Evolutionary conservation across 768 basidiomycete genomes (phyloP), one percentile per base, ranked within the genome.

Genomic region (Leccinum disarticulatum): DNA sequence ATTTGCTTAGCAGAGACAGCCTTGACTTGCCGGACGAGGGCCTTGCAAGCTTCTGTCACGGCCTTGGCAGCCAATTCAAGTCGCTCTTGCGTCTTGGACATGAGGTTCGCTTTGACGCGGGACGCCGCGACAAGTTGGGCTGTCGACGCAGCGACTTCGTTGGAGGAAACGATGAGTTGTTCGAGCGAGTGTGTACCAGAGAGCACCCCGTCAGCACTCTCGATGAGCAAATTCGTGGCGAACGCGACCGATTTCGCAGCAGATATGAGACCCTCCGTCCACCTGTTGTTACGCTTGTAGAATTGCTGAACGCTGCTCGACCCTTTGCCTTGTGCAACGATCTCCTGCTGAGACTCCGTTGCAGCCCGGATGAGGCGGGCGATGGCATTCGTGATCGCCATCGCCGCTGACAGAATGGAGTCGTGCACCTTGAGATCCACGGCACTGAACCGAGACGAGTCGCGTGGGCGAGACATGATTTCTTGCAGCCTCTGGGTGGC

Each of bases 271-370:
- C 97, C 97, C 74, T 99, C 97, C 48, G 97, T 99, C 97, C 97
- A 99, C 61, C 97, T 85, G 76, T 98, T 98, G 85, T 99, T 98
- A 61, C 93, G 88, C 80, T 99, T 99, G 84, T 98, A 99, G 83
- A 99, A 99, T 68, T 98, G 96, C 73, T 96, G 93, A 19, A 81
- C 86, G 25, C 95, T 84, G 74, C 87, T 94, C 19, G 95, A 91
- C 8, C 97, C 97, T 73, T 86, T 91, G 59, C 97, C 97, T 76
- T 97, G 89, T 3, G 88, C 87, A 56, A 98, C 97, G 57, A 99
- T 99, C 78, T 99, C 97, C 73, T 98, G 87, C 74, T 99, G 97
- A 54, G 95, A 98, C 38, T 95, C 95, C 1, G 97, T 97, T 22
- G 97, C 97, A 9, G 97, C 96, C 72, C 90, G 85, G 71, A 99